Conservation (phyloP, 345 rosid species). For the Gynandropsis gynandra region DNA sequence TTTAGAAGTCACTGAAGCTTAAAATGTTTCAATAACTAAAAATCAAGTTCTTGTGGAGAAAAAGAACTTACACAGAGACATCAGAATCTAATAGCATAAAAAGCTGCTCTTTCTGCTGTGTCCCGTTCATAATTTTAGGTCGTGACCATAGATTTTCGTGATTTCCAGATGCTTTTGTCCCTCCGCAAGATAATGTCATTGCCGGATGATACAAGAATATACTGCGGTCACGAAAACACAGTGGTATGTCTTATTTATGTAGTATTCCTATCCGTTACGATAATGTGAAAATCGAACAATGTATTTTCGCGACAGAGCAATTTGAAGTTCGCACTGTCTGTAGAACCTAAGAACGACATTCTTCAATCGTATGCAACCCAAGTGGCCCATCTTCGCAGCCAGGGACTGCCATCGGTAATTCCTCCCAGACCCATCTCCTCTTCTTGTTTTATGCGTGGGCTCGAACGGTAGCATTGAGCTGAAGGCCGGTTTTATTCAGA, state of each 20-base stretch:
- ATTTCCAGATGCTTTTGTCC: constrained; percentile 77
- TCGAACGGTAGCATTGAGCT: no score
- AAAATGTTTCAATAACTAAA: no score
- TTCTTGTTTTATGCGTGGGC: not conserved
- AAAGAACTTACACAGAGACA: no score
- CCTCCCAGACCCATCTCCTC: not conserved
- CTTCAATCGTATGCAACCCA: constrained; percentile 73
- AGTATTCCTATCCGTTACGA: no score
- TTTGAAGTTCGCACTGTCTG: constrained; percentile 79
- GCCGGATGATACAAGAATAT: constrained; percentile 81
- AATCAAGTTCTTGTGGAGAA: no score
- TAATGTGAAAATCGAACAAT: constrained; percentile 14
- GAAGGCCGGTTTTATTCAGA: constrained; percentile 29
- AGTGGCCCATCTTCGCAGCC: constrained; percentile 73
- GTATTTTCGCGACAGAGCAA: constrained; percentile 48
- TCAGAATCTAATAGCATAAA: no score
- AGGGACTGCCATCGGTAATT: constrained; percentile 74
- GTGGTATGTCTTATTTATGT: constrained; percentile 44
- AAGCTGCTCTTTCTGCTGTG: not conserved
- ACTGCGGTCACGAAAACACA: constrained; percentile 91
- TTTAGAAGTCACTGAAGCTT: no score
- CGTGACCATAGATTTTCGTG: not conserved
- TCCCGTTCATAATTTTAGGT: constrained; percentile 3
- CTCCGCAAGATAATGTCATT: constrained; percentile 60
- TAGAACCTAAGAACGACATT: constrained; percentile 85